These are phyloP conservation scores for Cyanidiococcus yangmingshanensis DNA, from an alignment of 23 red algal species.

Conservation along the genomic window DNA sequence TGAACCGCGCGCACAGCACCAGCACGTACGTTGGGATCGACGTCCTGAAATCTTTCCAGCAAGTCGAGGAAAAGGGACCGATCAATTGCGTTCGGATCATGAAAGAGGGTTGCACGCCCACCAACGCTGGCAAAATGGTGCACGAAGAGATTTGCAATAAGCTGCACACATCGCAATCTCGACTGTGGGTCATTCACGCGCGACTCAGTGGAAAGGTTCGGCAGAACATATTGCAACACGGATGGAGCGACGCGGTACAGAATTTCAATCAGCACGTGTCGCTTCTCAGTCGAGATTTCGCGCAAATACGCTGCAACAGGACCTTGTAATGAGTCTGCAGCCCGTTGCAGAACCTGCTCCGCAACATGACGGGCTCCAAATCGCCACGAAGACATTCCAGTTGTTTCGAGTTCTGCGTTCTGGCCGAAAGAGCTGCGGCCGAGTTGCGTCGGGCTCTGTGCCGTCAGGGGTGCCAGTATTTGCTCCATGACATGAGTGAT, in stretches of 20 bases:
- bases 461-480: neutral
- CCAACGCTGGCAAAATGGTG: neutral
- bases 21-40: neutral
- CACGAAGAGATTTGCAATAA: neutral
- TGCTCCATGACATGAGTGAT: neutral
- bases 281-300: neutral
- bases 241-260: neutral
- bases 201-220: constrained; percentile 7
- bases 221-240: neutral
- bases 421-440: neutral
- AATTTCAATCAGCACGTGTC: neutral
- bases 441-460: neutral
- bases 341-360: neutral
- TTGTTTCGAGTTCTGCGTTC: neutral
- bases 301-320: neutral
- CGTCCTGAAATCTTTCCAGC: constrained; percentile 12
- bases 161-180: constrained; percentile 6
- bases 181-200: neutral
- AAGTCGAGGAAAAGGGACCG: constrained; percentile 1
- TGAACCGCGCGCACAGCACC: neutral
- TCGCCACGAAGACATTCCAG: neutral
- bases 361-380: neutral
- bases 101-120: neutral
- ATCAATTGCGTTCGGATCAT: neutral
- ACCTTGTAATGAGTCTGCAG: neutral